Base-by-base conservation (phyloP, 2,329 filamentous ascomycete species). In the Fusarium coicis region DNA sequence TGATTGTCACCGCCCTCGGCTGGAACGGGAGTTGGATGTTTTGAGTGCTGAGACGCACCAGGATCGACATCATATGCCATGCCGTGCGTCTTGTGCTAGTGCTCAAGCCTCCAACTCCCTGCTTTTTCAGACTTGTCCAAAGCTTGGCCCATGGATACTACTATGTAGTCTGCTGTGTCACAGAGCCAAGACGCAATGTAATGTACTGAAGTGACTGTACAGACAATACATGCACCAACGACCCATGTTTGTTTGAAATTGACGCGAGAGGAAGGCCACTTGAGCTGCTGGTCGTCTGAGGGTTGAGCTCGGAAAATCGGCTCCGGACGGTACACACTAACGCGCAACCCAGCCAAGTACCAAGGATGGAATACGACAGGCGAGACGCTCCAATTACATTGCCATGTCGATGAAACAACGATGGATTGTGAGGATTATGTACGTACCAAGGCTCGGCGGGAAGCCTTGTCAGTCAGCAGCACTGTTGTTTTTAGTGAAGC, bases 251-350 rank as follows among this genome's bases (percentile, higher is more conserved):
- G 63, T 60, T 42, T 50, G 61, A 39, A 65, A 47, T 58, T 52
- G 42, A 47, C 36, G 12, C n/a, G 36, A 70, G 40, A 66, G 43
- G 42, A 63, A 57, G 66, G 50, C 67, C 68, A 42, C 37, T 53
- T 40, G 46, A 44, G 32, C 19, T 58, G 53, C n/a, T 55, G 30
- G 47, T 58, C 55, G 54, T 61, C 55, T 62, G 55, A 62, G 47
- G 52, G 42, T 50, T 55, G 54, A 73, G 57, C 61, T 67, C 70
- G 70, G 70, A 42, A 73, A 73, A 67, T 67, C 70, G 70, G 70
- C 70, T 73, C 61, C 40, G 53, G 46, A 42, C 36, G 43, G 60
- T 46, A 40, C 57, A 67, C 70, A 67, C 68, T 65, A 30, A 70
- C 30, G 42, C 39, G 57, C 53, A 67, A 59, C 66, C 53, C 34